A percentile compares a stretch with the other conserved stretches of the same genome.
These are phyloP conservation scores for Vitis labrusca DNA, from an alignment of 164 flowering plant species.

Conservation along the genomic window DNA sequence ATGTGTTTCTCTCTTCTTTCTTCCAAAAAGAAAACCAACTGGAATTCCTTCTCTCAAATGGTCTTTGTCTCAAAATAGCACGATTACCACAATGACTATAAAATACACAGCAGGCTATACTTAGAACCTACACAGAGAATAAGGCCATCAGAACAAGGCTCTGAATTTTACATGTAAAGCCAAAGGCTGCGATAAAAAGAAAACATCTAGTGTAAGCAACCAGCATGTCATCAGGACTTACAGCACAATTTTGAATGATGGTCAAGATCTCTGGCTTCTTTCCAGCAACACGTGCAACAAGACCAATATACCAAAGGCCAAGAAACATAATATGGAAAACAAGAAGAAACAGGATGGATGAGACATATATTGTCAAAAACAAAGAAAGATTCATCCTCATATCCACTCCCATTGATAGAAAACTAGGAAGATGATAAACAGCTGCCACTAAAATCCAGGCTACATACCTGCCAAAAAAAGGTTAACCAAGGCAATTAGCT, in stretches of 20 bases:
- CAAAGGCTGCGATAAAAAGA: neutral
- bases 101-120: conserved; percentile 97
- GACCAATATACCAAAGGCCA: conserved; percentile 96
- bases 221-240: conserved; percentile 39
- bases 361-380: conserved; percentile 74
- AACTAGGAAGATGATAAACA: conserved; percentile 96
- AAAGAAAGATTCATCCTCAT: conserved; percentile 97
- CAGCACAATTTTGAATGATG: conserved; percentile 94
- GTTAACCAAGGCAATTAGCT: neutral
- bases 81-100: conserved; percentile 98
- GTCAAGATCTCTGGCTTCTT: conserved; percentile 82
- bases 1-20: conserved; percentile 70
- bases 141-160: conserved; percentile 10
- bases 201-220: neutral
- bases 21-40: conserved; percentile 74
- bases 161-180: neutral
- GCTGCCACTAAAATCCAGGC: conserved; percentile 95
- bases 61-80: conserved; percentile 59
- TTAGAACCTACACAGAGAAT: conserved; percentile 67
- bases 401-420: conserved; percentile 99
- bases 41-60: conserved; percentile 56
- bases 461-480: conserved; percentile 65
- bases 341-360: conserved; percentile 84
- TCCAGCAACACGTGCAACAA: conserved; percentile 97
- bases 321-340: conserved; percentile 85